A percentile compares a stretch with the other conserved stretches of the same genome.
phyloP scores from a whole-genome alignment of 129 eudicot species.

The Apium graveolens region DNA sequence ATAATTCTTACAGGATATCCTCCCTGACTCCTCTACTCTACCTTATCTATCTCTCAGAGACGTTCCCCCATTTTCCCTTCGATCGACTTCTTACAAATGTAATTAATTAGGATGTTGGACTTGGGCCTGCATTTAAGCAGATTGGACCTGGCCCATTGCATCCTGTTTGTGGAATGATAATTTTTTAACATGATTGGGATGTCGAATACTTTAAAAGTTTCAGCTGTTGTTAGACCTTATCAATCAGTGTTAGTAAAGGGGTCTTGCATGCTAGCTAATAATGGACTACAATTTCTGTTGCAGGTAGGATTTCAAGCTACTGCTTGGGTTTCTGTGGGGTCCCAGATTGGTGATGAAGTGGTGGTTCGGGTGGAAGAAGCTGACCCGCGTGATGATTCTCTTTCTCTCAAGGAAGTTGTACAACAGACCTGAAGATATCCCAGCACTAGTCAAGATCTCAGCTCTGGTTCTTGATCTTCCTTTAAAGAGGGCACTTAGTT shows the following conservation, averaged over 20 bases:
- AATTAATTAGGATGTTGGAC: no score
- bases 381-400: conserved; percentile 74
- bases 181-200: not conserved
- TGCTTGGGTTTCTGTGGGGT: conserved; percentile 64
- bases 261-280: not conserved
- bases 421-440: conserved; percentile 16
- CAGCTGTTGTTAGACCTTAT: not conserved
- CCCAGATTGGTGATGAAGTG: conserved; percentile 75
- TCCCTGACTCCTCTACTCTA: no score
- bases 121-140: no score
- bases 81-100: no score
- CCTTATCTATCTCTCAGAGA: no score
- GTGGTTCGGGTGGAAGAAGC: conserved; percentile 69
- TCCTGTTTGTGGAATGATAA: not conserved
- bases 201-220: not conserved
- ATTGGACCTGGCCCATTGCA: not conserved
- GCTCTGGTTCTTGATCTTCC: conserved; percentile 1
- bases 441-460: not conserved
- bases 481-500: not conserved
- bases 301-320: conserved; percentile 86
- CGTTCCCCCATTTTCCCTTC: no score
- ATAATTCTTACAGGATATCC: no score
- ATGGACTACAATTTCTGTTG: conserved; percentile 9
- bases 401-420: conserved; percentile 55
- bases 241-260: not conserved